Base-by-base conservation (phyloP, 2,329 filamentous ascomycete species). In the Cladophialophora exuberans region DNA sequence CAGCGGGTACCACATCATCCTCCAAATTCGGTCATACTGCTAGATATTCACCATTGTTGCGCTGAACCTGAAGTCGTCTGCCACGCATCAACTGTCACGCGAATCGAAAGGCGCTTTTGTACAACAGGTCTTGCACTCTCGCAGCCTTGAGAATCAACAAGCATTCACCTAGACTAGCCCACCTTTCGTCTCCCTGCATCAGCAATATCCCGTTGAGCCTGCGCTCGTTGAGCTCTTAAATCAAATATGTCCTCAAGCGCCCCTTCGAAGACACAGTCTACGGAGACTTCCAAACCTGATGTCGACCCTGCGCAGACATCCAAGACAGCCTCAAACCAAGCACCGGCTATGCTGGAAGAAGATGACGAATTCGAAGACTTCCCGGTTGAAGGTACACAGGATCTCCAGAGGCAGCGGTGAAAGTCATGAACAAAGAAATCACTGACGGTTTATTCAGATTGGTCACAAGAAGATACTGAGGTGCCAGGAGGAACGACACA, bases 361-460 rank as follows among this genome's bases (percentile, higher is more conserved):
- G 94, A 99, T 70, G 94, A 99, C 73, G 94, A 99, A 78, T 99
- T 99, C 68, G 94, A 99, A 72, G 94, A 99, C 73, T 99, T 99
- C 69, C 94, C 94, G 22, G 89, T 96, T 53, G 93, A 99, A 76
- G 91, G 94, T 96, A 76, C 53, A 67, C 6, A 17, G 26, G 10
- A 35, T 30, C 18, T 9, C 22, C 11, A 9, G 4, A 18, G n/a
- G 13, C 26, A 23, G 7, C 38, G 10, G 18, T n/a, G 26, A 6
- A 17, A n/a, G 35, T 33, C 28, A 36, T 15, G 23, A 11, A 3
- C 2, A 30, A 38, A 9, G 17, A 20, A 15, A n/a, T 41, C 3
- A 22, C 11, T 46, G 26, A 56, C 28, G 23, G 10, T 2, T 52
- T 25, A 60, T n/a, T n/a, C 66, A 96, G 94, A 97, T 76, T 99